These are phyloP conservation scores for Neopestalotiopsis rosae DNA, from an alignment of 2,329 filamentous ascomycete species.

Conservation along the genomic window DNA sequence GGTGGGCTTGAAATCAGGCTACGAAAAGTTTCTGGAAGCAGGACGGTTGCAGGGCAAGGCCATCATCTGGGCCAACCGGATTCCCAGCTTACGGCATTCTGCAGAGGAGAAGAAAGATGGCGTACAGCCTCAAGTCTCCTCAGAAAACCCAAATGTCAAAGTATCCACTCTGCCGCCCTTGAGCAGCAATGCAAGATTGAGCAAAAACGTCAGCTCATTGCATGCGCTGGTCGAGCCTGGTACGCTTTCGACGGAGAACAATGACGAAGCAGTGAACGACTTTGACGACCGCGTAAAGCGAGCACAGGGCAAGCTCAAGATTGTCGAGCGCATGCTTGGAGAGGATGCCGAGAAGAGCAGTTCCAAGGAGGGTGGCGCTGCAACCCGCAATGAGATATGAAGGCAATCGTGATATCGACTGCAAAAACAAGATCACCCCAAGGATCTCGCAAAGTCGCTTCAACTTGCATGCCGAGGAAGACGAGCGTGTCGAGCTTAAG, in stretches of 20 bases:
- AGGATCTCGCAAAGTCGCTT: background rate
- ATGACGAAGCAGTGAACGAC: slow-evolving; percentile 86
- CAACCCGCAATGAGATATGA: slow-evolving; percentile 22
- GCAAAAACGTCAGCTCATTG: slow-evolving; percentile 77
- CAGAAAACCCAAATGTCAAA: slow-evolving; percentile 2
- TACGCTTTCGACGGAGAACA: slow-evolving; percentile 80
- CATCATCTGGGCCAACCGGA: slow-evolving; percentile 80
- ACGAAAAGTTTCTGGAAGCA: slow-evolving; percentile 86
- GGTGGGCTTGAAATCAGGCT: slow-evolving; percentile 90
- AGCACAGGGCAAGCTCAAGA: slow-evolving; percentile 81
- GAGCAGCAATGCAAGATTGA: slow-evolving; percentile 65
- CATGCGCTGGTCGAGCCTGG: slow-evolving; percentile 80
- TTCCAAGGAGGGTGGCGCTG: background rate
- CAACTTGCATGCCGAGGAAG: background rate
- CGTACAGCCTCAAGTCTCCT: slow-evolving; percentile 24
- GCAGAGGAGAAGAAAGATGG: background rate
- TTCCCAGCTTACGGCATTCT: slow-evolving; percentile 12
- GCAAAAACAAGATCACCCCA: background rate
- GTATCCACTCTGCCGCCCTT: slow-evolving; percentile 47
- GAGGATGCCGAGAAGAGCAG: slow-evolving; percentile 26
- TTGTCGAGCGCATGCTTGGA: slow-evolving; percentile 75
- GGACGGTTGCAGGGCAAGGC: slow-evolving; percentile 80
- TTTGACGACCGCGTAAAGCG: slow-evolving; percentile 86
- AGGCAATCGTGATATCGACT: background rate
- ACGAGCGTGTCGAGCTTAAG: background rate